Base-by-base conservation (phyloP, 208 protist genomes). In the Tritrichomonas foetus region DNA sequence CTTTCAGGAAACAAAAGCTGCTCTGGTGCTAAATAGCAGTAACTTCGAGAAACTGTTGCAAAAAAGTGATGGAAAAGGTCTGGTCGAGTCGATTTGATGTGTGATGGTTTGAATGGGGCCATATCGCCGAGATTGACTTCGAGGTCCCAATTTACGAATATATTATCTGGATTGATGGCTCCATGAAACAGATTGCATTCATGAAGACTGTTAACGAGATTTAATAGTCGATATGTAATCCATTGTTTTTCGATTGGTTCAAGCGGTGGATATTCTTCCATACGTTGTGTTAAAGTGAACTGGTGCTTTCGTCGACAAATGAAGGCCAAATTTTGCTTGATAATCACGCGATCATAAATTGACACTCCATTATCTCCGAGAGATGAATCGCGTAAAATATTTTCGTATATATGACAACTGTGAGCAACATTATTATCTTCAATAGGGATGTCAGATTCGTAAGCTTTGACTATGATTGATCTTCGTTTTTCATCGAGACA, bases 181-280 rank as follows among this genome's bases (percentile, higher is more conserved):
- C 78, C 78, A 50, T 89, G 78, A 27, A 89, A 20, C 0, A 89
- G 16, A 36, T 36, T 39, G 0, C 33, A 39, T 8, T 44, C 20
- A 89, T 89, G 78, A 2, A 89, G 47, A 22, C 47, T 44, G 8
- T 25, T 33, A 36, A 89, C 47, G 8, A 33, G n/a, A 39, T 25
- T 44, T 53, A 57, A 61, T 11, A 89, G 33, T 89, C 57, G 13
- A 57, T 57, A 89, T 44, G 47, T 20, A 33, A 89, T 49, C 78
- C 78, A 89, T 89, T 27, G 25, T 89, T 89, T 89, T 89, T 89
- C 78, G 8, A 89, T 89, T 53, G 44, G 16, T 57, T 89, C 78
- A 5, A 89, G 47, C 57, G 41, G 44, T 61, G 78, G 78, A 39
- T 89, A 89, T 89, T 89, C 78, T 89, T 89, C 78, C 2, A 89